phyloP scores from a whole-genome alignment of 2,329 filamentous ascomycete species.

The Plenodomus tracheiphilus region DNA sequence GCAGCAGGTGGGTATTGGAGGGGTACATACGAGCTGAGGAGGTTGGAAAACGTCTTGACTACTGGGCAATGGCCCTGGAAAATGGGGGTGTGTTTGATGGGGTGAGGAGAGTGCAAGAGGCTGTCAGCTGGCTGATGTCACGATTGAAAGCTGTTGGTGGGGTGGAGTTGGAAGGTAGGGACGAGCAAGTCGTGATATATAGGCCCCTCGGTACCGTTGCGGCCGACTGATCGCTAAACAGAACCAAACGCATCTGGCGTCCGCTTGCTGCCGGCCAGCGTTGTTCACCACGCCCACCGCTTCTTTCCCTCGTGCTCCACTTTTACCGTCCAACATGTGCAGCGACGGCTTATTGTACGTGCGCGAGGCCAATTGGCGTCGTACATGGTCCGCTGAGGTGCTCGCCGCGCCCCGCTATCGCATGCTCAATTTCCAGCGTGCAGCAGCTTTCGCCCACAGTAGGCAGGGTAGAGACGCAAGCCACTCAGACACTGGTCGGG shows the following conservation, averaged over 20 bases:
- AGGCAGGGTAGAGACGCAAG: slow-evolving; percentile 13
- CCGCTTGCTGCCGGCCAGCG: slow-evolving; percentile 33
- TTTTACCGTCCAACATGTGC: slow-evolving; percentile 20
- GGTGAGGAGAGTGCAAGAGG: slow-evolving; percentile 8
- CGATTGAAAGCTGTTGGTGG: slow-evolving; percentile 8
- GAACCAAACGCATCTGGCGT: slow-evolving; percentile 15
- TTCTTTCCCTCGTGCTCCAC: slow-evolving; percentile 30
- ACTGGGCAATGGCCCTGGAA: slow-evolving; percentile 53
- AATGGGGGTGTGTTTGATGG: slow-evolving; percentile 15
- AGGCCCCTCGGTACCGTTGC: slow-evolving; percentile 11
- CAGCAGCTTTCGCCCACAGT: slow-evolving; percentile 23
- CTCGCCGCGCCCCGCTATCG: slow-evolving; percentile 26
- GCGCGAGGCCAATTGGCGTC: slow-evolving; percentile 27
- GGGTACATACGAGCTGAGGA: slow-evolving; percentile 85
- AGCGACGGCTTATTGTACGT: not conserved
- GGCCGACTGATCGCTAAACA: slow-evolving; percentile 24
- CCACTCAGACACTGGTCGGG: not conserved
- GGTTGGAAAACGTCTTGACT: slow-evolving; percentile 98
- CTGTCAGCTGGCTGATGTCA: slow-evolving; percentile 10
- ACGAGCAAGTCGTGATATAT: slow-evolving; percentile 18
- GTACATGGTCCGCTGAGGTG: slow-evolving; percentile 9
- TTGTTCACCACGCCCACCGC: slow-evolving; percentile 34
- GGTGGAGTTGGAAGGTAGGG: slow-evolving; percentile 11
- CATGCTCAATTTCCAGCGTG: slow-evolving; percentile 21
- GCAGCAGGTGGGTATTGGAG: slow-evolving; percentile 10